Base-by-base conservation (phyloP, 1,284 basidiomycete genomes). In the Apiotrichum laibachii region DNA sequence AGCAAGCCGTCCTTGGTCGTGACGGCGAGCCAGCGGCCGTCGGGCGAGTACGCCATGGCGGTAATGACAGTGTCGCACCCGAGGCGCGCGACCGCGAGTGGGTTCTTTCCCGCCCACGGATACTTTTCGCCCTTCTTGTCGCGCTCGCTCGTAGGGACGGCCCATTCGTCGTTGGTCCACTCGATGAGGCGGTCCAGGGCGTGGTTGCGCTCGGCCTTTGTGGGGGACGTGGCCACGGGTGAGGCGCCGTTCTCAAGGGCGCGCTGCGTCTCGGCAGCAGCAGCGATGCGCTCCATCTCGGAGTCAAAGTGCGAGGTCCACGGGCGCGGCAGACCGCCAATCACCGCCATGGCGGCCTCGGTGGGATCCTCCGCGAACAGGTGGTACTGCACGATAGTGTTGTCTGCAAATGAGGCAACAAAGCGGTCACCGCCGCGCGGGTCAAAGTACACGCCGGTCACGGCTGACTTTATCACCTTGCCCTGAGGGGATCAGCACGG, bases 1-100 rank as follows among this genome's bases (percentile, higher is more conserved):
- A 96, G 74, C 71, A 88, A 89, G 0, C 93, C 92, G 70, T 95
- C 93, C 68, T 94, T 91, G 15, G 89, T 88, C 43, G 90, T 89
- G 1, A 86, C 86, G 0, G 89, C 92, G 19, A 94, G 85, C 63
- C 88, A 86, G 72, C 88, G 88, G 31, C 89, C 88, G 69, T 96
- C 92, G 0, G 91, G 91, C 13, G 90, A 91, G 76, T 94, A 93
- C 5, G 87, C 87, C 72, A 95, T 89, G 67, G 90, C 92, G 21
- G 89, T 85, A 59, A 94, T 83, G 50, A 83, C 80, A 57, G 86
- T 85, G 40, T 55, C 68, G 11, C 50, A 46, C 7, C 72, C 73
- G 6, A 81, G 61, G 48, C 73, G 73, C 64, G 71, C 76, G 15
- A 75, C 77, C 0, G 69, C 69, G 26, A 74, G 66, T 13, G 78